These are phyloP conservation scores for Salix viminalis DNA, from an alignment of 345 rosid genomes.

Conservation along the genomic window DNA sequence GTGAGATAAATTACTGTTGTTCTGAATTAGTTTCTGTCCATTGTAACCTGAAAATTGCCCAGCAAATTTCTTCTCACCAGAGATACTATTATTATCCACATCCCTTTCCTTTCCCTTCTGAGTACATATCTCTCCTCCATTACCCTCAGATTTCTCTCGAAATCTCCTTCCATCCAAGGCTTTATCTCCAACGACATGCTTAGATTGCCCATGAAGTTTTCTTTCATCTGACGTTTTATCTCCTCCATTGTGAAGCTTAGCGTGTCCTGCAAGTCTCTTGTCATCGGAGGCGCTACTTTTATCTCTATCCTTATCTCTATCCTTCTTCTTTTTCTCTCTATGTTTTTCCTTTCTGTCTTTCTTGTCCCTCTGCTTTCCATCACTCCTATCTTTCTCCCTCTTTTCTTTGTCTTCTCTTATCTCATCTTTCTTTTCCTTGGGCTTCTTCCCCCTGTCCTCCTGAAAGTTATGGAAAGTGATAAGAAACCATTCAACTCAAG, in stretches of 20 bases:
- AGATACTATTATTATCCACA: no score
- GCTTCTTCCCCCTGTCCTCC: constrained; percentile 52
- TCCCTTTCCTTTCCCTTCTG: no score
- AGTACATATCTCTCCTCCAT: not conserved
- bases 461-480: constrained; percentile 14
- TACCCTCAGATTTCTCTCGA: not conserved
- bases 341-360: constrained; percentile 46
- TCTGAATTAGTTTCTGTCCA: constrained; percentile 26
- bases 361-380: constrained; percentile 44
- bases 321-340: constrained; percentile 10
- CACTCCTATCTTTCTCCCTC: constrained; percentile 50
- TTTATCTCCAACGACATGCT: constrained; percentile 26
- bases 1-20: not conserved
- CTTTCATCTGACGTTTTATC: constrained; percentile 33
- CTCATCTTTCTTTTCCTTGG: constrained; percentile 49
- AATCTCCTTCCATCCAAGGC: not conserved
- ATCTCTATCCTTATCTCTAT: constrained; percentile 34
- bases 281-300: constrained; percentile 31
- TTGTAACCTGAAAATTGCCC: no score
- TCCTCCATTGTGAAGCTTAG: constrained; percentile 22
- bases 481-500: no score
- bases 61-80: no score
- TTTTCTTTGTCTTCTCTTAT: constrained; percentile 49
- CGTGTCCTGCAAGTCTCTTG: constrained; percentile 22
- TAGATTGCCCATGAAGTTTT: constrained; percentile 20